These are phyloP conservation scores for Sporopachydermia lactativora DNA, from an alignment of 805 yeast species.

Conservation along the genomic window DNA sequence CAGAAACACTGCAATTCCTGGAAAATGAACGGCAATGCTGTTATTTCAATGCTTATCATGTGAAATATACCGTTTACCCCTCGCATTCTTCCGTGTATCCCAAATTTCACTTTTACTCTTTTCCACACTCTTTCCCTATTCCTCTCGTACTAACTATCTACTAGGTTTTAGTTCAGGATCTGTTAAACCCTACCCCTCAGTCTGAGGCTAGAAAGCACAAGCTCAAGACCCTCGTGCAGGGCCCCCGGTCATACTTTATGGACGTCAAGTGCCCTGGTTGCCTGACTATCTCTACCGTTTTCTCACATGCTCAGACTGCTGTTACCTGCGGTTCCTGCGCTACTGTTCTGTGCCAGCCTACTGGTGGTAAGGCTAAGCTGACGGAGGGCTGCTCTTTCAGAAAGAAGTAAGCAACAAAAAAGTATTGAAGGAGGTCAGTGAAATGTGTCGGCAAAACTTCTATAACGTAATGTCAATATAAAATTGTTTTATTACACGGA, in stretches of 20 bases:
- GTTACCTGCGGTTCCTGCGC: slow-evolving; percentile 99
- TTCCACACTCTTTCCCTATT: too few relatives aligned
- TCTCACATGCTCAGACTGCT: slow-evolving; percentile 99
- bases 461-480: not conserved
- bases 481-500: not conserved
- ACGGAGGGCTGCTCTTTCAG: slow-evolving; percentile 99
- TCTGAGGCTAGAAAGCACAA: slow-evolving; percentile 95
- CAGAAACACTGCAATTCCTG: too few relatives aligned
- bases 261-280: slow-evolving; percentile 99
- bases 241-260: slow-evolving; percentile 99
- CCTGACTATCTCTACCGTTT: slow-evolving; percentile 96
- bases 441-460: too few relatives aligned
- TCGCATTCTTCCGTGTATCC: too few relatives aligned
- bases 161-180: slow-evolving; percentile 97
- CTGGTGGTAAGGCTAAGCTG: slow-evolving; percentile 99
- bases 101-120: too few relatives aligned
- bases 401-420: slow-evolving; percentile 62
- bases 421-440: too few relatives aligned
- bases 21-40: too few relatives aligned
- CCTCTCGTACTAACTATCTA: slow-evolving; percentile 4
- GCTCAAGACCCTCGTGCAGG: slow-evolving; percentile 91
- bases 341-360: slow-evolving; percentile 95
- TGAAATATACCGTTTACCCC: too few relatives aligned
- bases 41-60: too few relatives aligned
- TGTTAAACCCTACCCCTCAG: slow-evolving; percentile 95